Evolutionary conservation across 2,329 filamentous ascomycete genomes (phyloP), one percentile per base, ranked within the genome.

Genomic region (Talaromyces sp.): DNA sequence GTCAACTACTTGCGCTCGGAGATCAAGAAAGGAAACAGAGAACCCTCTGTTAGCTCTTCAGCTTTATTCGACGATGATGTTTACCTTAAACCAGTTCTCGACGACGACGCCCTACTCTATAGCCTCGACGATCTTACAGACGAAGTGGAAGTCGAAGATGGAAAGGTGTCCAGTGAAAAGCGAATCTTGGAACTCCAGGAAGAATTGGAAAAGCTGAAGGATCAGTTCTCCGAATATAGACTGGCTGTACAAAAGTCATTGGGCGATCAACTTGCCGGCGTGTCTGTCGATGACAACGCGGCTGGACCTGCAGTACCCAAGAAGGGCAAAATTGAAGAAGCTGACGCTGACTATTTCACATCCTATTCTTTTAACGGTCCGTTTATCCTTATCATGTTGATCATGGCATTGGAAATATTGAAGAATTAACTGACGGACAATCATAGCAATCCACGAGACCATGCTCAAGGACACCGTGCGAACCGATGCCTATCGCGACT

Each of bases 401-500:
- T 55, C 5, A 28, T 8, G 12, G 28, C 11, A 16, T 55, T 23
- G 31, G 16, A 28, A 12, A 39, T 23, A 21, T n/a, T 18, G 28
- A 8, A 8, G 25, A 40, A 18, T 37, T 5, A 9, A 54, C 18
- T 52, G 37, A 52, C 25, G 5, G 5, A 16, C 6, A 25, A 57
- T 18, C n/a, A 28, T 72, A 90, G 91, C 92, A 63, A 97, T 98
- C 62, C 93, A 98, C 75, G 92, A 96, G 73, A 92, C 90, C 7
- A 98, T 98, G 93, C 84, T 98, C 66, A 96, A 96, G 75, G 93
- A 98, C 72, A 82, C 85, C 0, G 83, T 96, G 44, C 89, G 93
- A 58, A 98, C 93, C 11, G 90, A 96, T 70, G 89, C 91, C 2
- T 98, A 98, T 77, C 87, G 93, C 52, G 92, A 98, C 88, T 55